phyloP scores from a whole-genome alignment of 2,329 filamentous ascomycete genomes.

The Westerdykella sp. region DNA sequence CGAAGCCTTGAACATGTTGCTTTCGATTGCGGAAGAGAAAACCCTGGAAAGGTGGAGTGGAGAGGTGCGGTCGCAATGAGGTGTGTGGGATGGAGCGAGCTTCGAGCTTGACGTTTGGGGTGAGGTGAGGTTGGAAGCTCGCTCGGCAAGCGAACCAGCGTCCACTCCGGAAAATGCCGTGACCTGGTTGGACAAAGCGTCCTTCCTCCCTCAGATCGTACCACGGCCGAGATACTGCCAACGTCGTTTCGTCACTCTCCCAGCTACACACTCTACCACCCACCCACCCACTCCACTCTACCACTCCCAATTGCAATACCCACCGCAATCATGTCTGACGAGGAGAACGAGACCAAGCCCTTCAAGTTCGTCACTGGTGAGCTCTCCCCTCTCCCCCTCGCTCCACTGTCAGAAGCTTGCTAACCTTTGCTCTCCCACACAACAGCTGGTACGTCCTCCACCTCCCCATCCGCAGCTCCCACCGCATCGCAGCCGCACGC shows the following conservation, averaged over 20 bases:
- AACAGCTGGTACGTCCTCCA: constrained; percentile 38
- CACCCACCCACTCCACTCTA: constrained; percentile 14
- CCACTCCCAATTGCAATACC: constrained; percentile 9
- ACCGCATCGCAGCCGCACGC: neutral
- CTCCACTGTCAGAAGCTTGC: constrained; percentile 14
- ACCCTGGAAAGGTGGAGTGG: constrained; percentile 16
- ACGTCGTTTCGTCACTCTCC: constrained; percentile 9
- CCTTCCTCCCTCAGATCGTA: constrained; percentile 17
- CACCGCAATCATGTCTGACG: constrained; percentile 70
- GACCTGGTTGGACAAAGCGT: constrained; percentile 22
- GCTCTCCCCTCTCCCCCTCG: constrained; percentile 33
- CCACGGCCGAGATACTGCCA: constrained; percentile 20
- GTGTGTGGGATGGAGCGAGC: neutral
- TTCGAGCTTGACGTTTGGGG: neutral
- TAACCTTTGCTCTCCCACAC: constrained; percentile 22
- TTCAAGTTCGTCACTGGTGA: constrained; percentile 99
- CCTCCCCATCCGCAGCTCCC: constrained; percentile 4
- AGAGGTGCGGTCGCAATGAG: constrained; percentile 11
- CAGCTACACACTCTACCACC: constrained; percentile 16
- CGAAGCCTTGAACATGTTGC: constrained; percentile 33
- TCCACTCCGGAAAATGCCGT: constrained; percentile 5
- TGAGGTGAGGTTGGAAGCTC: neutral
- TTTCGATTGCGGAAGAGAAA: constrained; percentile 18
- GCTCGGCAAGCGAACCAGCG: neutral
- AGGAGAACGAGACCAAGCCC: constrained; percentile 90